These are phyloP conservation scores for Elaeagnus macrophylla DNA, from an alignment of 306 rosid genomes.

Conservation along the genomic window DNA sequence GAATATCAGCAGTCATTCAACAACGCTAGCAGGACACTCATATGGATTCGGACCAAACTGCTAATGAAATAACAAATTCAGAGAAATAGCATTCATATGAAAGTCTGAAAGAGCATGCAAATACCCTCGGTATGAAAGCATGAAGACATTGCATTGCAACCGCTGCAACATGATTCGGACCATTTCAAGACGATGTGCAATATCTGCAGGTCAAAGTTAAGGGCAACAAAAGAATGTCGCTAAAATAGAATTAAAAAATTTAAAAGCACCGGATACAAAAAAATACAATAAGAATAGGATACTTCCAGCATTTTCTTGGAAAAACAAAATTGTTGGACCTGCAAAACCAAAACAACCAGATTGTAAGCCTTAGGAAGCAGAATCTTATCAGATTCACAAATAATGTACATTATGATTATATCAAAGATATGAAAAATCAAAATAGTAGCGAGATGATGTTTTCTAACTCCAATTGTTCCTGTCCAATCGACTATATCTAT, in stretches of 20 bases:
- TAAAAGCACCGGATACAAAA: no score
- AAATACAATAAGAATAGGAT: slow-evolving; percentile 38
- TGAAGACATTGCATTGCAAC: slow-evolving; percentile 80
- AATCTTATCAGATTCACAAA: no score
- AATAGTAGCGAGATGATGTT: no score
- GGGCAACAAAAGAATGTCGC: slow-evolving; percentile 32
- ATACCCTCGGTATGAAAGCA: slow-evolving; percentile 99
- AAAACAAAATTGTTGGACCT: slow-evolving; percentile 96
- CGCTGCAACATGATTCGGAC: slow-evolving; percentile 76
- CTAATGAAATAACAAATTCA: not conserved
- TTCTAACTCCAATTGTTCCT: no score
- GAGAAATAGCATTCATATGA: slow-evolving; percentile 1
- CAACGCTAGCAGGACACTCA: not conserved
- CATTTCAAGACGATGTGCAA: slow-evolving; percentile 99
- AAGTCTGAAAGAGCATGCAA: slow-evolving; percentile 7
- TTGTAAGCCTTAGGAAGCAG: slow-evolving; percentile 10
- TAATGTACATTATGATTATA: no score
- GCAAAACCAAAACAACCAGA: slow-evolving; percentile 29
- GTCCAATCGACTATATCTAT: no score
- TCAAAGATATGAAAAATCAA: no score
- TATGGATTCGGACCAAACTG: slow-evolving; percentile 6
- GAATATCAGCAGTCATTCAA: not conserved
- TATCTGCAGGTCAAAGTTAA: slow-evolving; percentile 71
- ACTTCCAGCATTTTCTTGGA: slow-evolving; percentile 99
- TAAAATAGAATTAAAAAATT: no score